Percentiles rank a stretch among this genome's conserved stretches.
These are phyloP conservation scores for Cucumis hystrix DNA, from an alignment of 306 rosid species.

Conservation along the genomic window DNA sequence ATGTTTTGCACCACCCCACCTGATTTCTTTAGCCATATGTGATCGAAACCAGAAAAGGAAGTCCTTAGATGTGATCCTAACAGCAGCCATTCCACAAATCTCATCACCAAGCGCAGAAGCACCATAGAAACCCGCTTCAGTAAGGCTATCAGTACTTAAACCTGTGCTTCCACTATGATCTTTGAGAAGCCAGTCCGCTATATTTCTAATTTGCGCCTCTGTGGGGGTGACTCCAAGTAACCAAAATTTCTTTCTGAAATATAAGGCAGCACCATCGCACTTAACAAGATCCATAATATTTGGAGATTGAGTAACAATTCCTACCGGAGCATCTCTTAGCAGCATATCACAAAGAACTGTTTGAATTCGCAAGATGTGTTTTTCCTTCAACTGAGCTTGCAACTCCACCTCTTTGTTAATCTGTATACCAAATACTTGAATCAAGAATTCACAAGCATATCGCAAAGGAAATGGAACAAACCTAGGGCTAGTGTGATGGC, in stretches of 20 bases:
- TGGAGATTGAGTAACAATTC: slow-evolving; percentile 25
- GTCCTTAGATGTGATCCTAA: slow-evolving; percentile 22
- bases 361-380: slow-evolving; percentile 22
- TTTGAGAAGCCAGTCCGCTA: slow-evolving; percentile 28
- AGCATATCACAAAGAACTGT: slow-evolving; percentile 40
- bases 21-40: slow-evolving; percentile 29
- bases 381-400: slow-evolving; percentile 29
- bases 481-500: slow-evolving; percentile 35
- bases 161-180: slow-evolving; percentile 30
- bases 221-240: slow-evolving; percentile 26
- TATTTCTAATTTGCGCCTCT: slow-evolving; percentile 19
- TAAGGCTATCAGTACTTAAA: slow-evolving; percentile 30
- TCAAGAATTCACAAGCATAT: slow-evolving; percentile 38
- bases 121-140: slow-evolving; percentile 33
- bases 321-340: slow-evolving; percentile 27
- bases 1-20: slow-evolving; percentile 32
- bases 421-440: slow-evolving; percentile 33
- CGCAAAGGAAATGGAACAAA: slow-evolving; percentile 34
- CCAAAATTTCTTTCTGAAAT: slow-evolving; percentile 23
- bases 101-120: slow-evolving; percentile 28
- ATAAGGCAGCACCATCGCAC: slow-evolving; percentile 33
- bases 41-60: slow-evolving; percentile 39
- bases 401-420: slow-evolving; percentile 29
- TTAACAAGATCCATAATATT: slow-evolving; percentile 30
- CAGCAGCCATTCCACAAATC: slow-evolving; percentile 32